Conservation (phyloP, 257 asterid genomes). For the Nicotiana otophora region DNA sequence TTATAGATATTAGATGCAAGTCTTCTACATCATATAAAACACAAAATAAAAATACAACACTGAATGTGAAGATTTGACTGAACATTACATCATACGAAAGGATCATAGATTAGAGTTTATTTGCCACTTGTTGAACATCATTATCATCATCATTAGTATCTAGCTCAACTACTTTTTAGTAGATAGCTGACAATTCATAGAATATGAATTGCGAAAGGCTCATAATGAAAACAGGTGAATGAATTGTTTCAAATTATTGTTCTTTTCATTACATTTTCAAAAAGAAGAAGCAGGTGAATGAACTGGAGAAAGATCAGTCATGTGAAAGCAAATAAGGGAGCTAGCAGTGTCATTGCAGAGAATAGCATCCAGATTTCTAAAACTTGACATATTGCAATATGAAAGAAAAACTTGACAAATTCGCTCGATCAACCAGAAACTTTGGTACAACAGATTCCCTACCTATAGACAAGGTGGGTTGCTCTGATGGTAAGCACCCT, state of each 20-base stretch:
- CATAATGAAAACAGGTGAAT: not conserved
- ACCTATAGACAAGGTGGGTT: no score
- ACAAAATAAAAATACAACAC: not conserved
- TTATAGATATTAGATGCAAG: not conserved
- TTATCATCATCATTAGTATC: not conserved
- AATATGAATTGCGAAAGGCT: not conserved
- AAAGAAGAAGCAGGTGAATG: not conserved
- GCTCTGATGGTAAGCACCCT: no score
- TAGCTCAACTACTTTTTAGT: not conserved
- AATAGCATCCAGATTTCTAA: not conserved
- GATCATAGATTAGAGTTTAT: not conserved
- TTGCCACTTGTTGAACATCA: not conserved
- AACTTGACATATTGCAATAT: not conserved
- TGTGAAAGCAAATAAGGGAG: not conserved
- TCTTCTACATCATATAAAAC: not conserved
- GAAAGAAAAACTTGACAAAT: not conserved
- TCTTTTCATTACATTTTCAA: no score
- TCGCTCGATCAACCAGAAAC: not conserved
- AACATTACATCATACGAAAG: not conserved
- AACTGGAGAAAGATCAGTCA: not conserved
- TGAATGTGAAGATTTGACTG: not conserved
- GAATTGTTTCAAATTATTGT: not conserved
- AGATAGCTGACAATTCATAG: not conserved
- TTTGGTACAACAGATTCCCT: not conserved
- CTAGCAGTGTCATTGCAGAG: not conserved